A percentile compares a stretch with the other conserved stretches of the same genome.
phyloP scores from a whole-genome alignment of 2,329 filamentous ascomycete genomes.

The Paecilomyces variotii region DNA sequence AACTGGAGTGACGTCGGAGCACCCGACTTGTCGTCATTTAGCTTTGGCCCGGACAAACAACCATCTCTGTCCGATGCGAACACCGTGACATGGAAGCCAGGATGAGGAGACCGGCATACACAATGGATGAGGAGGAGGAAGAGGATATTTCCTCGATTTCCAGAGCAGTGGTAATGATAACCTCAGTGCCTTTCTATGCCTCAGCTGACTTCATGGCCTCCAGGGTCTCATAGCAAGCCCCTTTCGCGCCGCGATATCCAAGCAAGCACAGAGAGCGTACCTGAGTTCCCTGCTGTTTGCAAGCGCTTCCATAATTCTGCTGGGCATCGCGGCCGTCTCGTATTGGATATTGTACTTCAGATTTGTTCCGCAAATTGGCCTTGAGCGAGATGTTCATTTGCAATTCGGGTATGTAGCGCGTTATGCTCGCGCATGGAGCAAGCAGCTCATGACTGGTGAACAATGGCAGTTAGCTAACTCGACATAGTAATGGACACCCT shows the following conservation, averaged over 20 bases:
- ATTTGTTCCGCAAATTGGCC: slow-evolving; percentile 59
- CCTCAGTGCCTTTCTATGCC: background rate
- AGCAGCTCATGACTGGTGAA: background rate
- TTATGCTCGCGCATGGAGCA: slow-evolving; percentile 3
- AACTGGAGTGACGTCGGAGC: background rate
- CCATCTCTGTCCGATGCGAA: background rate
- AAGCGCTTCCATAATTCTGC: slow-evolving; percentile 45
- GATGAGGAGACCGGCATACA: slow-evolving; percentile 4
- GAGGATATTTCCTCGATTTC: slow-evolving; percentile 10
- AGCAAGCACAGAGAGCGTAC: slow-evolving; percentile 56
- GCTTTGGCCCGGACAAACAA: background rate
- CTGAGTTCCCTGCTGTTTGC: slow-evolving; percentile 51
- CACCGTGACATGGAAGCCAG: background rate
- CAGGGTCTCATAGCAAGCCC: slow-evolving; percentile 49
- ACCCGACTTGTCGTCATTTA: background rate
- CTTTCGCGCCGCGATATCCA: slow-evolving; percentile 50
- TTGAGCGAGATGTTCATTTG: slow-evolving; percentile 55
- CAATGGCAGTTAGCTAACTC: background rate
- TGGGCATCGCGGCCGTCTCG: slow-evolving; percentile 51
- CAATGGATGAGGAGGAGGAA: slow-evolving; percentile 16
- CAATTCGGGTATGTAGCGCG: slow-evolving; percentile 50
- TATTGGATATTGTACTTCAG: slow-evolving; percentile 62
- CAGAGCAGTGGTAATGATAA: slow-evolving; percentile 10
- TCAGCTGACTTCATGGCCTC: slow-evolving; percentile 9
- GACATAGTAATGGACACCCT: slow-evolving; percentile 37